Evolutionary conservation across 129 eudicot genomes (phyloP), one percentile per base, ranked within the genome.

Genomic region (Centaurea solstitialis): DNA sequence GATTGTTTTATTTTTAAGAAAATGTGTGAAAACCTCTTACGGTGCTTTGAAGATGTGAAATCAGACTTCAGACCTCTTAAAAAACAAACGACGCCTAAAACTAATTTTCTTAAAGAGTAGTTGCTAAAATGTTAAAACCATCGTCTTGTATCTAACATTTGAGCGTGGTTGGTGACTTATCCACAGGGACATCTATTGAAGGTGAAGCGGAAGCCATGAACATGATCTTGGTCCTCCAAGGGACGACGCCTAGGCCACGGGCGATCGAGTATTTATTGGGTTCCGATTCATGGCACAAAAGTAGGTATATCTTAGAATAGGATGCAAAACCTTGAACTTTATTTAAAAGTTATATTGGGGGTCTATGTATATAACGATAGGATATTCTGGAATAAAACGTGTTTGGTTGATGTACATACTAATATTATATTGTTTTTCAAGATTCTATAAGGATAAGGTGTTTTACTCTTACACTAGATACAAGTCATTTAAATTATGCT

Each of bases 381-480:
- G 17, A 67, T 83, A 21, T 71, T 70, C 57, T 76, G 77, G 20
- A 83, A 77, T 77, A 62, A 83, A 77, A 64, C 41, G 40, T 76
- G 73, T 71, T 28, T 77, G 81, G 83, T 57, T 83, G 59, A 70
- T 83, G 74, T 77, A 83, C 82, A 76, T 3, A 75, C 64, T 61
- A 75, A 57, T 40, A 57, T 57, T 57, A 8, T 57, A 57, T 22
- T 57, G 23, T 13, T 57, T 57, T 57, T 41, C 47, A 41, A 41
- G 47, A 41, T 41, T 41, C 11, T 8, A 41, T 21, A 17, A 53
- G 21, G 9, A 50, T 13, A 3, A 4, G 20, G 18, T 47, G 61
- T 50, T 15, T 50, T 50, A 50, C 7, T 41, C 9, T 41, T 41
- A 41, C 11, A 41, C 12, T 13, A 43, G 0, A 43, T 12, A 3